A percentile compares a stretch with the other conserved stretches of the same genome.
Evolutionary conservation across 208 protist genomes (phyloP).

Genomic region (Herpetomonas samuelpessoai): DNA sequence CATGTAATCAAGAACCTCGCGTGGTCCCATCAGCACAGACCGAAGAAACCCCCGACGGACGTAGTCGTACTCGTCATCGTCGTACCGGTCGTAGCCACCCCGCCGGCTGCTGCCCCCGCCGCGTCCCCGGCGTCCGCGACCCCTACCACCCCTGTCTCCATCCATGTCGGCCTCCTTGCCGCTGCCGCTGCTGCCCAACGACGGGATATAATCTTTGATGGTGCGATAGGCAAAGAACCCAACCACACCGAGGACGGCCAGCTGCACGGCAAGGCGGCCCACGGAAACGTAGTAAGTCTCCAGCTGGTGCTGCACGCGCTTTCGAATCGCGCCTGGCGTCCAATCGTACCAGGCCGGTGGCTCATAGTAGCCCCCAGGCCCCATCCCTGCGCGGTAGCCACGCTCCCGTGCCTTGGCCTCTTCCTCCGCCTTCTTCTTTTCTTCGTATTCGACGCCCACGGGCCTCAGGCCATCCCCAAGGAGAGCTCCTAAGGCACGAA

Average conservation of each 20-base stretch:
- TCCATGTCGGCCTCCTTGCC: constrained; percentile 1
- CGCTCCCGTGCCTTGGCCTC: constrained; percentile 13
- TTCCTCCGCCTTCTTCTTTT: constrained; percentile 35
- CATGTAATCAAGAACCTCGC: constrained; percentile 82
- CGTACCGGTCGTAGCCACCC: constrained; percentile 17
- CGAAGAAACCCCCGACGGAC: constrained; percentile 40
- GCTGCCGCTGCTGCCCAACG: neutral
- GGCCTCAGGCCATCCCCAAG: constrained; percentile 66
- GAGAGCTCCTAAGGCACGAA: constrained; percentile 65
- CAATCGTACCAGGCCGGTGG: constrained; percentile 81
- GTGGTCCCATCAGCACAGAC: constrained; percentile 68
- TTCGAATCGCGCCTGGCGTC: constrained; percentile 54
- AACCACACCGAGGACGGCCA: constrained; percentile 35
- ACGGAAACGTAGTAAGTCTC: constrained; percentile 53
- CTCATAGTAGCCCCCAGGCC: constrained; percentile 23
- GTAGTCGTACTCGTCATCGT: constrained; percentile 21
- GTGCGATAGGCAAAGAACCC: constrained; percentile 46
- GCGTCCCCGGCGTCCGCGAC: constrained; percentile 11
- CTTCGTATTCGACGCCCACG: constrained; percentile 63
- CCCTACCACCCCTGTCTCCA: neutral
- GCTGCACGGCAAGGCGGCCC: constrained; percentile 60
- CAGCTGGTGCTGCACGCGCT: constrained; percentile 64
- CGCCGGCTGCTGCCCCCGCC: constrained; percentile 11
- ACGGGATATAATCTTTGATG: constrained; percentile 24
- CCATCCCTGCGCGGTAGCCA: neutral